Evolutionary conservation across 106 monocot genomes (phyloP), one percentile per base, ranked within the genome.

Genomic region (Amphibolis antarctica): DNA sequence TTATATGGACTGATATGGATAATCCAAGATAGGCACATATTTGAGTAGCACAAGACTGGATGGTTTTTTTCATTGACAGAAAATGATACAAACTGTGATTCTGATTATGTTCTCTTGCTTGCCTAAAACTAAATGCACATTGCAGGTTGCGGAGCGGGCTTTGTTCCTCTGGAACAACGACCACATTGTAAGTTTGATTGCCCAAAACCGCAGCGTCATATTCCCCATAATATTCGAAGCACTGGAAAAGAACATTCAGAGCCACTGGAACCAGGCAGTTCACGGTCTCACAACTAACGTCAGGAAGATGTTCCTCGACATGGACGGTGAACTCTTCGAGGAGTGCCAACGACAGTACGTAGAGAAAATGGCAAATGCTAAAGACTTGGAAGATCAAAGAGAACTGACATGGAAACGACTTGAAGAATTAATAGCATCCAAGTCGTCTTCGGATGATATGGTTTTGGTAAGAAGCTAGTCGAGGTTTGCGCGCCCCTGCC

Each of bases 151-250:
- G 0, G 82, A 82, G 55, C 62, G 82, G 53, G 64, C 82, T 44
- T 42, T 82, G 27, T 82, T 82, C 31, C 54, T 82, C 0, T 82
- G 82, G 82, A 82, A 82, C 55, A 82, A 82, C 23, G 82, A 82
- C 44, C 82, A 75, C 25, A 68, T 82, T 5, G 51, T 71, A 20
- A 75, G 65, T 60, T 26, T 82, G 29, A 82, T 82, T 66, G 71
- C 47, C n/a, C 78, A 82, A 50, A 82, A 82, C 45, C 67, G 68
- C 1, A 72, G 68, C 63, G 71, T 78, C 51, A 66, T 82, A 47
- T 64, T 82, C 7, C 82, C 82, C 0, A 81, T 85, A 27, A 78
- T 85, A 69, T 73, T 78, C 62, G 75, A 81, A 30, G 75, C 81
- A 49, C 20, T 82, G 68, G 82, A 82, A 48, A 75, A 71, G 54